Evolutionary conservation across 441 rosid species (phyloP).

Genomic region (Populus hybrid): DNA sequence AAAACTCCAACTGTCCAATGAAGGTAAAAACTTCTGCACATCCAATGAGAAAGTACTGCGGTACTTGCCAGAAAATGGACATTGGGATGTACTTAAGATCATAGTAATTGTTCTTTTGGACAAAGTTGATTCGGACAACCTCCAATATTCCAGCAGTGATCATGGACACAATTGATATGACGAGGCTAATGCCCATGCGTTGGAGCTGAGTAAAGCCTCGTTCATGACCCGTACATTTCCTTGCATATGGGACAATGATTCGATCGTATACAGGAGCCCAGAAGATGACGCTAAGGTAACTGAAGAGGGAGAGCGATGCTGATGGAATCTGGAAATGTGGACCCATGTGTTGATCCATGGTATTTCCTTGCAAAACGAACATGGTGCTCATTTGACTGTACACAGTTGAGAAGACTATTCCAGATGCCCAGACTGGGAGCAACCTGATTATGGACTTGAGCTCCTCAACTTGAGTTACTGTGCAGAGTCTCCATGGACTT

Average conservation of each 20-base stretch:
- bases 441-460: constrained; percentile 69
- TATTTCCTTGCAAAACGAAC: constrained; percentile 88
- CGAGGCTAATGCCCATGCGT: constrained; percentile 87
- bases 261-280: constrained; percentile 83
- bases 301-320: constrained; percentile 85
- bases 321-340: constrained; percentile 75
- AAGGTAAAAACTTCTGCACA: constrained; percentile 91
- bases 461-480: constrained; percentile 91
- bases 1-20: constrained; percentile 86
- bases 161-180: constrained; percentile 78
- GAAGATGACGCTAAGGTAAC: constrained; percentile 80
- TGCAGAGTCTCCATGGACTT: constrained; percentile 78
- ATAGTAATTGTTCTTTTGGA: constrained; percentile 52
- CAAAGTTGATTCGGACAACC: constrained; percentile 49
- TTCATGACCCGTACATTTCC: constrained; percentile 68
- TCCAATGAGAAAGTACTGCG: constrained; percentile 30
- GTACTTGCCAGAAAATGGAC: constrained; percentile 89
- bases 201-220: constrained; percentile 90
- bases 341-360: constrained; percentile 81
- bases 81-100: constrained; percentile 56
- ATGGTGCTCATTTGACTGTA: constrained; percentile 83
- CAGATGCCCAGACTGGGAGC: constrained; percentile 87
- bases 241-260: constrained; percentile 60
- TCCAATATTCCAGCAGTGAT: constrained; percentile 61
- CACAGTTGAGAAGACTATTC: constrained; percentile 77